Evolutionary conservation across 2,329 filamentous ascomycete species (phyloP).

Genomic region (Penicillium sp.): DNA sequence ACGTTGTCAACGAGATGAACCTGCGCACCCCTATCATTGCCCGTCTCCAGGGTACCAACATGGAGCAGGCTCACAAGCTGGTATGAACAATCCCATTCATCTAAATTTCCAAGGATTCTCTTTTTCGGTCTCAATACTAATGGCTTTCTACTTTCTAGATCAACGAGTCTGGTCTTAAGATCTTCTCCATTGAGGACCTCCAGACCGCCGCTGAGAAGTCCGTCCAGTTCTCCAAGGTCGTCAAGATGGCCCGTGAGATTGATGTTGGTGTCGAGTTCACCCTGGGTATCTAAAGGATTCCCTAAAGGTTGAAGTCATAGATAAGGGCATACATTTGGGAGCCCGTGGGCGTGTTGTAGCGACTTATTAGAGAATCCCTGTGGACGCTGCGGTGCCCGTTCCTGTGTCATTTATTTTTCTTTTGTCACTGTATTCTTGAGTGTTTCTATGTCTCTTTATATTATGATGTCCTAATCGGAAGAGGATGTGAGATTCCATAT

Average conservation of each 20-base stretch:
- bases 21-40: constrained; percentile 96
- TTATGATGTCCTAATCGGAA: constrained; percentile 27
- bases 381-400: constrained; percentile 17
- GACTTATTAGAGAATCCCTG: constrained; percentile 16
- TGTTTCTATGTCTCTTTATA: constrained; percentile 24
- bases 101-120: background rate
- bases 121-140: constrained; percentile 6
- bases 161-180: constrained; percentile 98
- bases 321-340: constrained; percentile 17
- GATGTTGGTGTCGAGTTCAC: constrained; percentile 96
- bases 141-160: constrained; percentile 52
- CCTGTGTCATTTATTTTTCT: constrained; percentile 30
- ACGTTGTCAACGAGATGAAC: constrained; percentile 91
- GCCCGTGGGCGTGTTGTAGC: constrained; percentile 6
- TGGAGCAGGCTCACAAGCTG: constrained; percentile 85
- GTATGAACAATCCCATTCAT: constrained; percentile 39
- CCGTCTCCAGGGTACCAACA: constrained; percentile 96
- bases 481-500: constrained; percentile 11
- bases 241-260: constrained; percentile 97
- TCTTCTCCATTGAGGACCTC: constrained; percentile 98
- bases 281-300: constrained; percentile 73
- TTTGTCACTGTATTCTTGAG: constrained; percentile 31
- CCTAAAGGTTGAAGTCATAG: background rate
- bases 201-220: constrained; percentile 97
- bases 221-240: constrained; percentile 98